A percentile compares a stretch with the other conserved stretches of the same genome.
phyloP scores from a whole-genome alignment of 257 asterid genomes.

The Verbascum thapsus region DNA sequence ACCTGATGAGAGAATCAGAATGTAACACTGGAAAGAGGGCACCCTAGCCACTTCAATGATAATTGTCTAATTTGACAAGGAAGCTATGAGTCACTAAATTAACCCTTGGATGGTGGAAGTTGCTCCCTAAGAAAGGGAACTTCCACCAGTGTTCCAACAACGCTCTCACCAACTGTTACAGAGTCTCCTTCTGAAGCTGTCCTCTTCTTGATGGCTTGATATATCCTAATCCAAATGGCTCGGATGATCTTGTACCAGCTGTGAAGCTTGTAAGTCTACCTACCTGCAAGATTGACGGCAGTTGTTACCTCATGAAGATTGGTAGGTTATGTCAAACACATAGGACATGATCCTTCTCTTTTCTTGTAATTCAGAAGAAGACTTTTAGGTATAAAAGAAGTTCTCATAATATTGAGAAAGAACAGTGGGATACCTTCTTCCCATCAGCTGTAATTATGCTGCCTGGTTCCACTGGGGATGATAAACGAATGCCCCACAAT shows the following conservation, averaged over 20 bases:
- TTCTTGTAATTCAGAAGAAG: neutral
- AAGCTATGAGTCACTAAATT: constrained; percentile 24
- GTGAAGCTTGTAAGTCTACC: constrained; percentile 89
- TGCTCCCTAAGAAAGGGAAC: constrained; percentile 82
- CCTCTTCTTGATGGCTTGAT: constrained; percentile 70
- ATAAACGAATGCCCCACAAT: constrained; percentile 78
- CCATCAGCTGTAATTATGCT: constrained; percentile 70
- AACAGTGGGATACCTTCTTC: constrained; percentile 58
- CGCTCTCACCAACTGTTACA: constrained; percentile 64
- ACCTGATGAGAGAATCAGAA: no score
- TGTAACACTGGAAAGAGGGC: no score
- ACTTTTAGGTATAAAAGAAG: constrained; percentile 7
- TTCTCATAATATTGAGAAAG: constrained; percentile 20
- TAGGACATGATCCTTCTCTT: neutral
- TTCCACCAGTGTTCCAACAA: constrained; percentile 72
- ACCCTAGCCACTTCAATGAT: constrained; percentile 17
- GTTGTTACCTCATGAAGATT: constrained; percentile 17
- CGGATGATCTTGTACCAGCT: constrained; percentile 51
- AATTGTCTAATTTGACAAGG: constrained; percentile 10
- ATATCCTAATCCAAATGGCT: constrained; percentile 88
- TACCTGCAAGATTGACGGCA: constrained; percentile 51
- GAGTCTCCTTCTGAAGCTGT: constrained; percentile 72
- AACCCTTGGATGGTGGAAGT: constrained; percentile 44
- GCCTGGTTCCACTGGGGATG: constrained; percentile 75
- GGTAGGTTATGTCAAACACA: constrained; percentile 1